Conservation (phyloP, 2,329 filamentous ascomycete species). For the Ophiognomonia clavigignenti-juglandacearum region DNA sequence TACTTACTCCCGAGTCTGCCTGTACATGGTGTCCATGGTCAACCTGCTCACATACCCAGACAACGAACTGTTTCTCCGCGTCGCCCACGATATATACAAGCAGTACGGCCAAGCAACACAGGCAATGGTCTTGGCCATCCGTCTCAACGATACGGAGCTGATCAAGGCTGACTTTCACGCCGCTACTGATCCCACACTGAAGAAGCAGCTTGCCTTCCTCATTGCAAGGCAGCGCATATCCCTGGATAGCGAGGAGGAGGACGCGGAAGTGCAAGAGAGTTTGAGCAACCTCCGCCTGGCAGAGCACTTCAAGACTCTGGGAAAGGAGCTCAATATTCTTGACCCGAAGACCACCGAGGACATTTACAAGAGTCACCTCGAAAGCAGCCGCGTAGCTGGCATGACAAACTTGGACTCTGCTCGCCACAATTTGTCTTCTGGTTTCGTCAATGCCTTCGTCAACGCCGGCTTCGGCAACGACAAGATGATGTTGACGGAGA, state of each 20-base stretch:
- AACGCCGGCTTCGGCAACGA: slow-evolving; percentile 94
- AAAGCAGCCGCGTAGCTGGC: slow-evolving; percentile 87
- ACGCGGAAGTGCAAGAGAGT: slow-evolving; percentile 73
- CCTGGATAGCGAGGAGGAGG: slow-evolving; percentile 66
- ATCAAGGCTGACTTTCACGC: slow-evolving; percentile 79
- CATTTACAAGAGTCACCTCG: slow-evolving; percentile 98
- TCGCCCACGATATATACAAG: slow-evolving; percentile 90
- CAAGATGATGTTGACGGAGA: slow-evolving; percentile 94
- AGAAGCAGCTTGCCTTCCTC: slow-evolving; percentile 92
- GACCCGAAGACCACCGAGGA: slow-evolving; percentile 97
- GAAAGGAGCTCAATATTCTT: slow-evolving; percentile 92
- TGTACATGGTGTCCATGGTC: slow-evolving; percentile 99
- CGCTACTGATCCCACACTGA: slow-evolving; percentile 73
- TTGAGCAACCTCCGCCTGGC: slow-evolving; percentile 83
- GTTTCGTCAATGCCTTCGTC: slow-evolving; percentile 94
- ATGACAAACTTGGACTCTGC: slow-evolving; percentile 95
- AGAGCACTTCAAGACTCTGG: slow-evolving; percentile 89
- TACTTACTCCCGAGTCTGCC: slow-evolving; percentile 85
- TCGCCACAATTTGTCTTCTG: slow-evolving; percentile 89
- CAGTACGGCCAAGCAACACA: slow-evolving; percentile 90
- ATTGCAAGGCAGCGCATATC: slow-evolving; percentile 88
- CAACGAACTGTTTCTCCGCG: slow-evolving; percentile 90
- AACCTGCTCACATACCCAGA: slow-evolving; percentile 96
- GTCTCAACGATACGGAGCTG: slow-evolving; percentile 79
- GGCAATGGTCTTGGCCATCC: slow-evolving; percentile 89